Evolutionary conservation across 768 basidiomycete species (phyloP).

Genomic region (Leccinum incarnatum): DNA sequence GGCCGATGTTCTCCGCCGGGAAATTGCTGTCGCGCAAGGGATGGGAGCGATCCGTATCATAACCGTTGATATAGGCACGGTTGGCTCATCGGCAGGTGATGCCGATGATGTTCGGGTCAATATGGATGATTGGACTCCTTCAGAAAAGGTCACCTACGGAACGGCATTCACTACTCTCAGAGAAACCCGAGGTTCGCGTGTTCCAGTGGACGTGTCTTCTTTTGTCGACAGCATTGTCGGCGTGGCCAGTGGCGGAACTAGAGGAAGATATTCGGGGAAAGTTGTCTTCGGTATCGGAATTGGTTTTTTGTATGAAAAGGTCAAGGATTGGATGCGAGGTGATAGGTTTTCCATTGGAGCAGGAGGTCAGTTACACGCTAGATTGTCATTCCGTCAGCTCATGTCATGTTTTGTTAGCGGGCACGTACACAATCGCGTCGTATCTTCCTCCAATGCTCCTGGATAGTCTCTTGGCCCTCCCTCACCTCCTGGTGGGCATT

Average conservation of each 20-base stretch:
- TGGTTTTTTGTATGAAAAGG: slow-evolving; percentile 37
- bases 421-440: slow-evolving; percentile 68
- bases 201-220: slow-evolving; percentile 52
- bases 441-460: slow-evolving; percentile 63
- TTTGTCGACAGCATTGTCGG: slow-evolving; percentile 60
- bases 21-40: slow-evolving; percentile 65
- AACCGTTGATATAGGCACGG: slow-evolving; percentile 68
- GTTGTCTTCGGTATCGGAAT: slow-evolving; percentile 44
- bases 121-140: slow-evolving; percentile 71
- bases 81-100: slow-evolving; percentile 30
- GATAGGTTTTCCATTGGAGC: slow-evolving; percentile 73
- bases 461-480: slow-evolving; percentile 63
- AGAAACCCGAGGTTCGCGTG: slow-evolving; percentile 43
- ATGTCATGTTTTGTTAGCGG: slow-evolving; percentile 42
- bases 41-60: slow-evolving; percentile 55
- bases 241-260: slow-evolving; percentile 56
- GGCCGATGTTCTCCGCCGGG: slow-evolving; percentile 70
- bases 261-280: slow-evolving; percentile 36
- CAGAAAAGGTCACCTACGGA: slow-evolving; percentile 72
- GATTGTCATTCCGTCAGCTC: not conserved
- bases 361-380: slow-evolving; percentile 53
- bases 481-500: slow-evolving; percentile 58
- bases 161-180: slow-evolving; percentile 57
- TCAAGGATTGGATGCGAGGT: slow-evolving; percentile 60
- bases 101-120: slow-evolving; percentile 41